A percentile compares a stretch with the other conserved stretches of the same genome.
phyloP scores from a whole-genome alignment of 768 basidiomycete genomes.

The Xanthoconium purpureum region DNA sequence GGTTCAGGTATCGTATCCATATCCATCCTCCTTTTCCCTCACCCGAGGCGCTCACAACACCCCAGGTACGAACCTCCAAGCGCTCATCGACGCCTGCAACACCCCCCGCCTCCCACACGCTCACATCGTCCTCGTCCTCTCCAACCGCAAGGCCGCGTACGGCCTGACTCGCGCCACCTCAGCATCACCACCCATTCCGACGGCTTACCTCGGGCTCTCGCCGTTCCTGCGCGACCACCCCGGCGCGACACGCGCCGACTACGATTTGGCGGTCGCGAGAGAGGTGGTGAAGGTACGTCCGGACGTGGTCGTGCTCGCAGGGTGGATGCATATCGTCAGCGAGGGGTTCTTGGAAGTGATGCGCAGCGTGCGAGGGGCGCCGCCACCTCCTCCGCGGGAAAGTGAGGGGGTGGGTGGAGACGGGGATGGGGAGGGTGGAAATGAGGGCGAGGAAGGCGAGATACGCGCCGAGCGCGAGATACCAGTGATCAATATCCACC shows the following conservation, averaged over 20 bases:
- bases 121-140: conserved; percentile 77
- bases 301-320: conserved; percentile 90
- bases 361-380: conserved; percentile 36
- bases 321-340: conserved; percentile 97
- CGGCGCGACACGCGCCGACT: conserved; percentile 74
- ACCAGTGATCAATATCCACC: conserved; percentile 94
- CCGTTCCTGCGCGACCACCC: conserved; percentile 76
- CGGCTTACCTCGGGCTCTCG: conserved; percentile 78
- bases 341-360: conserved; percentile 74
- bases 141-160: conserved; percentile 88
- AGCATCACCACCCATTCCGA: conserved; percentile 75
- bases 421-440: not conserved
- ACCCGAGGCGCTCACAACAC: not conserved
- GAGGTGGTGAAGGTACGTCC: conserved; percentile 62
- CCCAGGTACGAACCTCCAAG: conserved; percentile 92
- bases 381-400: not conserved
- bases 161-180: conserved; percentile 78
- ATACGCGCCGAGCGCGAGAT: conserved; percentile 35
- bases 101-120: conserved; percentile 72
- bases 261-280: conserved; percentile 77
- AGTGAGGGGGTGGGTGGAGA: not conserved
- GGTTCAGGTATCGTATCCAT: conserved; percentile 56
- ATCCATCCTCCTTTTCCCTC: not conserved
- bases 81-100: conserved; percentile 83
- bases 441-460: conserved; percentile 34